A percentile compares a stretch with the other conserved stretches of the same genome.
phyloP scores from a whole-genome alignment of 371 early-diverging fungal species.

The Dinochytrium kinnereticum region DNA sequence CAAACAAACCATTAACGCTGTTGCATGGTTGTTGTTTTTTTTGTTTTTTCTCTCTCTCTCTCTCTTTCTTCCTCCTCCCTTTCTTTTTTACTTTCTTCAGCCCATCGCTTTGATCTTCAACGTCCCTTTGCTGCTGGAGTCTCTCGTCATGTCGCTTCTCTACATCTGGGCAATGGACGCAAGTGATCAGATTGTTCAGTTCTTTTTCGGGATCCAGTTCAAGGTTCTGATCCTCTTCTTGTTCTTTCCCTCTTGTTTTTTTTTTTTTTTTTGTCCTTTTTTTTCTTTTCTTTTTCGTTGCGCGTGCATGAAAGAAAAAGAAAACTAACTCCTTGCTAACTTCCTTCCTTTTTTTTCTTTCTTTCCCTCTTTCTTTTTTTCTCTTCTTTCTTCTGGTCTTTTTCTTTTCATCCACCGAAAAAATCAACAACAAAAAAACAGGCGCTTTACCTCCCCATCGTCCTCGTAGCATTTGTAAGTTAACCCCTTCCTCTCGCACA shows the following conservation, averaged over 20 bases:
- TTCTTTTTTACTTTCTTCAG: slow-evolving; percentile 10
- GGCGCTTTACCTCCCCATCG: slow-evolving; percentile 79
- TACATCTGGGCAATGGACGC: slow-evolving; percentile 81
- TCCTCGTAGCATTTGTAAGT: slow-evolving; percentile 57
- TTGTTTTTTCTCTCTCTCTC: not conserved
- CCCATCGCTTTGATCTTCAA: slow-evolving; percentile 28
- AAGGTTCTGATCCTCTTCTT: slow-evolving; percentile 57
- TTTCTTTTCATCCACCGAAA: too few relatives aligned
- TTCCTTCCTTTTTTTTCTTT: too few relatives aligned
- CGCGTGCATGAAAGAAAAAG: too few relatives aligned
- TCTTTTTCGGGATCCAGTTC: slow-evolving; percentile 84
- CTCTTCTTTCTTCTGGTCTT: not conserved
- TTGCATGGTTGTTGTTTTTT: not conserved
- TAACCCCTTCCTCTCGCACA: not conserved
- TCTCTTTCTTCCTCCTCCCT: not conserved
- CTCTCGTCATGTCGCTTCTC: slow-evolving; percentile 68
- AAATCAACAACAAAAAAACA: slow-evolving; percentile 28
- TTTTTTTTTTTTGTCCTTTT: not conserved
- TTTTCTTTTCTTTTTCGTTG: not conserved
- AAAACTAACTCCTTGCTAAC: too few relatives aligned
- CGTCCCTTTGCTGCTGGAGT: slow-evolving; percentile 50
- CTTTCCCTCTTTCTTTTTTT: too few relatives aligned
- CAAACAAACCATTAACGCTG: too few relatives aligned
- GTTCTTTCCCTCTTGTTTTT: not conserved
- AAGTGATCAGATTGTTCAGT: slow-evolving; percentile 67